Evolutionary conservation across 345 rosid species (phyloP).

Genomic region (Clarkia xantiana): DNA sequence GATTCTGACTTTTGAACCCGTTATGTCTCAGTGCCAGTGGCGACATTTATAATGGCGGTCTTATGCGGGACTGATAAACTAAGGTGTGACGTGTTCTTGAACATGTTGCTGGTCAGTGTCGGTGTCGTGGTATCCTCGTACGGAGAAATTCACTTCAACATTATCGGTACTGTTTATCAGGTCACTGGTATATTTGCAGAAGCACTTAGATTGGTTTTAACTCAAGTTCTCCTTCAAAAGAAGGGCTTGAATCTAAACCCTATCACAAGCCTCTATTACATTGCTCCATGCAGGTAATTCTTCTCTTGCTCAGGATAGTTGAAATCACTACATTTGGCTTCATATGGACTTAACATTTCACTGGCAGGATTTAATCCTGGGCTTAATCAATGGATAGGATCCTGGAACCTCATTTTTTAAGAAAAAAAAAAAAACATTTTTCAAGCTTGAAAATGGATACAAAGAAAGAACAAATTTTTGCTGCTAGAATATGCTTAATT

Average conservation of each 20-base stretch:
- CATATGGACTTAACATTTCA: too few relatives aligned
- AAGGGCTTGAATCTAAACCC: constrained; percentile 87
- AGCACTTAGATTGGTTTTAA: constrained; percentile 92
- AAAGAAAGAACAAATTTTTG: too few relatives aligned
- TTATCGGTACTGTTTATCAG: constrained; percentile 85
- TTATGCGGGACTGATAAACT: constrained; percentile 84
- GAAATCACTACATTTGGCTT: too few relatives aligned
- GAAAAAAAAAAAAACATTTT: too few relatives aligned
- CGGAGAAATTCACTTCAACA: constrained; percentile 90
- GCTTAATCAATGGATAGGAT: too few relatives aligned
- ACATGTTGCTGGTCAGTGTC: constrained; percentile 92
- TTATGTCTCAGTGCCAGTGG: constrained; percentile 79
- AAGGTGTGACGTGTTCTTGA: constrained; percentile 78
- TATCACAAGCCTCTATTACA: constrained; percentile 84
- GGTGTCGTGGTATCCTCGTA: constrained; percentile 92
- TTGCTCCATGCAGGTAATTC: constrained; percentile 93
- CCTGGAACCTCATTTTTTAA: too few relatives aligned
- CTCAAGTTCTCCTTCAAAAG: constrained; percentile 90
- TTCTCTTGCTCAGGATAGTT: too few relatives aligned
- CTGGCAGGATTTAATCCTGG: too few relatives aligned
- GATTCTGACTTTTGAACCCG: constrained; percentile 13
- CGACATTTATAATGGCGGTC: constrained; percentile 78
- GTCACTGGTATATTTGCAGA: constrained; percentile 94
- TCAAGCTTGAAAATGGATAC: too few relatives aligned
- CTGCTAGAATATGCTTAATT: constrained; percentile 1